Evolutionary conservation across 2,329 filamentous ascomycete species (phyloP).

Genomic region (Sporothrix mexicana): DNA sequence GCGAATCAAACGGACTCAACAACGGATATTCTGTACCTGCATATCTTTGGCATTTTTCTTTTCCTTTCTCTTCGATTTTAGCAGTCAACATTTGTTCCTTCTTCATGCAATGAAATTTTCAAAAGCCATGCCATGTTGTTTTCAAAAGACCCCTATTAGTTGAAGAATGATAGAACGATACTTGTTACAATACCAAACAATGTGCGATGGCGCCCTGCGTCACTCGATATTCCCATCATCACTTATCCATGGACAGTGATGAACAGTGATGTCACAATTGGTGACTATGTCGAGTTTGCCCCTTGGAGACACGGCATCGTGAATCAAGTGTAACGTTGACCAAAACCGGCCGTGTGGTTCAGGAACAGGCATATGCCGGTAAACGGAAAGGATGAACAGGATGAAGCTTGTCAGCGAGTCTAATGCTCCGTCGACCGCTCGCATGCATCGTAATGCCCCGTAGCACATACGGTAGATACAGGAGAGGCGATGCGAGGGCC

Average conservation of each 20-base stretch:
- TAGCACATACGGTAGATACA: neutral
- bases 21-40: neutral
- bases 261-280: neutral
- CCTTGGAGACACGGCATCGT: neutral
- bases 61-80: neutral
- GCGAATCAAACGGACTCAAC: neutral
- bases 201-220: neutral
- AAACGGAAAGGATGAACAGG: too few relatives aligned
- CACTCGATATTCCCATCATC: neutral
- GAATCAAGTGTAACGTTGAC: neutral
- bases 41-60: neutral
- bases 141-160: neutral
- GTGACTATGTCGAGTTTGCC: neutral
- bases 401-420: too few relatives aligned
- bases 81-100: neutral
- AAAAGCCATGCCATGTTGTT: neutral
- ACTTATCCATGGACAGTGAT: too few relatives aligned
- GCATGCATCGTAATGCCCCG: neutral
- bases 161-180: neutral
- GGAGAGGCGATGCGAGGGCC: neutral
- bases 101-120: neutral
- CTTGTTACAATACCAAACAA: neutral
- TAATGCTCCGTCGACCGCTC: neutral
- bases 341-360: neutral
- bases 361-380: neutral